Base-by-base conservation (phyloP, 2,329 filamentous ascomycete species). In the Botrytis byssoidea region DNA sequence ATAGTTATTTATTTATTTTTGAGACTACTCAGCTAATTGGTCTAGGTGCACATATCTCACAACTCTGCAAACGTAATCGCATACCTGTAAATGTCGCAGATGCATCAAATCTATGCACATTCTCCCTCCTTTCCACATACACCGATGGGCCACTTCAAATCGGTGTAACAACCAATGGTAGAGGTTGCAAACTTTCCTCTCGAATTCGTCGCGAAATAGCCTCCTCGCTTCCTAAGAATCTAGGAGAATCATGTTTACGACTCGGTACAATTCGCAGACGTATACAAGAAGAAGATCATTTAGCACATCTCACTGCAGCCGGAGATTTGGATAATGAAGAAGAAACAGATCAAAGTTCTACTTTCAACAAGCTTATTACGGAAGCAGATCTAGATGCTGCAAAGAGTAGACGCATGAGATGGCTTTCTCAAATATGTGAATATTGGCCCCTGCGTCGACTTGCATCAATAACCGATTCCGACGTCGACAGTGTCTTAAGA, bases 41-140 rank as follows among this genome's bases (percentile, higher is more conserved):
- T 59, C 25, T 1, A 93, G 90, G 86, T 73, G 83, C 86, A 42
- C 89, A 89, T 76, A 92, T 98, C 76, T 93, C 93, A 0, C 85
- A 84, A 8, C 85, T 95, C 6, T 98, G 96, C 84, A 89, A 87
- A 74, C 88, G 91, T 65, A 86, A 95, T 75, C 90, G 96, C 63
- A 96, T 99, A 78, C 95, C 95, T 46, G 87, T 99, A 81, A 99
- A 99, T 83, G 94, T 98, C 40, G 89, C 94, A 74, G 96, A 99
- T 83, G 89, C 93, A 0, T 93, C 95, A 0, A 87, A 89, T 48
- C 90, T 98, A 25, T 98, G 94, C 84, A 93, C 93, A 40, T 97
- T 99, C 82, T 92, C 92, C 8, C 87, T 99, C 70, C 89, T 98
- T 64, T 96, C 94, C 37, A 97, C 93, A 12, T 91, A 98, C 82